phyloP scores from a whole-genome alignment of 768 basidiomycete species.

The Mycena olivaceomarginata region DNA sequence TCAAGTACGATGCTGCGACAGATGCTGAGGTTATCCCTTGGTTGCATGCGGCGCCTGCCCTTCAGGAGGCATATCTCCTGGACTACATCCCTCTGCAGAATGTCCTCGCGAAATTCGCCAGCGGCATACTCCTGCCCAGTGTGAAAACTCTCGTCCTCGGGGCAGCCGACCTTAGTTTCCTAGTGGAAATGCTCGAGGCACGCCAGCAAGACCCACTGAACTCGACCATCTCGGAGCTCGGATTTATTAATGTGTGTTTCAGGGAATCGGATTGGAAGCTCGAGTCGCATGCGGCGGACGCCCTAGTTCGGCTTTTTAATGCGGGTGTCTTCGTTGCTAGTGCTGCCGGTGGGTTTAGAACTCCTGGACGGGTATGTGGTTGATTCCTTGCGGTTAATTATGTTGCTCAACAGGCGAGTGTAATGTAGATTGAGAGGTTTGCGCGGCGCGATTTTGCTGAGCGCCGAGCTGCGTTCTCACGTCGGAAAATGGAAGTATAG shows the following conservation, averaged over 20 bases:
- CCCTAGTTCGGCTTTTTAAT: constrained; percentile 2
- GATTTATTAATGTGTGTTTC: background rate
- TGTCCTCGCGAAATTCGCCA: background rate
- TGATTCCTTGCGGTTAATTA: background rate
- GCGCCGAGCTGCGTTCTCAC: background rate
- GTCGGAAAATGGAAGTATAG: background rate
- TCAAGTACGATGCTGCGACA: background rate
- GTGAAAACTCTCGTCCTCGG: background rate
- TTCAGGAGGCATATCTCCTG: background rate
- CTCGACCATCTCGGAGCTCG: background rate
- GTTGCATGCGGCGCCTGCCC: background rate
- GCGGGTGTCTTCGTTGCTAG: background rate
- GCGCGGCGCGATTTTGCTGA: background rate
- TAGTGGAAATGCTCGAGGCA: constrained; percentile 1
- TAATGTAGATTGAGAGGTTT: constrained; percentile 2
- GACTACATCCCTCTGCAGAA: background rate
- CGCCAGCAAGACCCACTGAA: background rate
- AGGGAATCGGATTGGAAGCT: background rate
- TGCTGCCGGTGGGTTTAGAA: background rate
- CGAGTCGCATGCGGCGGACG: background rate
- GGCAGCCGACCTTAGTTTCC: background rate
- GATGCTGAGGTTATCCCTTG: background rate
- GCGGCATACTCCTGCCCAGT: background rate
- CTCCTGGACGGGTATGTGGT: background rate
- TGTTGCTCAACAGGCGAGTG: background rate